Evolutionary conservation across 1,139 yeast species (phyloP), one percentile per base, ranked within the genome.

Genomic region (Candida tunisiensis): DNA sequence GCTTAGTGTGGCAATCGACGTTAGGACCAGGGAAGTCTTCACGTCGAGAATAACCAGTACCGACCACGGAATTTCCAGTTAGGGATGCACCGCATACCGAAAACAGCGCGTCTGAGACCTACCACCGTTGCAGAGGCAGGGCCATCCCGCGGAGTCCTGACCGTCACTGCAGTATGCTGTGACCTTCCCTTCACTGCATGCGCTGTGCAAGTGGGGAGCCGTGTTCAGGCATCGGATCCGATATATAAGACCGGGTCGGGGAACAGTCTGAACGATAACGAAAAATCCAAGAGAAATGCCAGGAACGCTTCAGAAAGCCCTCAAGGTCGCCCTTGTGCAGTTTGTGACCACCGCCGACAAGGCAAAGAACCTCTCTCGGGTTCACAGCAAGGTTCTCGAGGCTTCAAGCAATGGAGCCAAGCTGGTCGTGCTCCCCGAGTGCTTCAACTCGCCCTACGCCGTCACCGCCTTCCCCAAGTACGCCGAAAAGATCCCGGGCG

Each of bases 371-470:
- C 55, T 74, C 31, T 42, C 57, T 31, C 66, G 66, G 37, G 82
- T 71, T 6, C 56, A 61, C 31, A 55, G 55, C 16, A 68, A 53
- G 39, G 66, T 74, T 28, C 54, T 58, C 21, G 67, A 65, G 32
- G 85, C 85, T 0, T 63, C 58, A 6, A 23, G 42, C 17, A 42
- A 46, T 16, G 63, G 63, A 3, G 64, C 64, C 19, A 44, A 57
- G 33, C 44, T 58, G 18, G 65, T 77, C n/a, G 74, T 77, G 48
- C 56, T 77, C 27, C 91, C 91, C 5, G 96, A 88, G 55, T 85
- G 95, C 54, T 88, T 85, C 66, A 85, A 85, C 51, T 78, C 95
- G 1, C 96, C 96, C 4, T 88, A 88, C 45, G 74, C 93, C 0
- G 93, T 82, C 16, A 69, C 70, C 33, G 77, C 88, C 34, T 88